Evolutionary conservation across 2,329 filamentous ascomycete species (phyloP).

Genomic region (Fusarium newnesense): DNA sequence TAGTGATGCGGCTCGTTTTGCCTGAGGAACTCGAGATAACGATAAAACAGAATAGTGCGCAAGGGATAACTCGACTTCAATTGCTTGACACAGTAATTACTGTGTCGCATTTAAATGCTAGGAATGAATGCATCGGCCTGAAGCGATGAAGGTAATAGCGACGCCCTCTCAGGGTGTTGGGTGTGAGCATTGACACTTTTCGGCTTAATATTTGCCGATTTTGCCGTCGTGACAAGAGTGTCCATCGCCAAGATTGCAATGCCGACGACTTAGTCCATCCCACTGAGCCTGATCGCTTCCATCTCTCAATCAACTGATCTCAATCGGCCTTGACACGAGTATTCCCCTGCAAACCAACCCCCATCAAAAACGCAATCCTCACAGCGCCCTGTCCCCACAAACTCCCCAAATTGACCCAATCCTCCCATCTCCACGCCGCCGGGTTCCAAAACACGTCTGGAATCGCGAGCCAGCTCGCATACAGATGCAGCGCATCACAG

Average conservation of each 20-base stretch:
- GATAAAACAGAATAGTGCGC: no score
- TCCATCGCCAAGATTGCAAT: fast-evolving
- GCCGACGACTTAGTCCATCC: neutral
- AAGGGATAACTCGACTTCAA: neutral
- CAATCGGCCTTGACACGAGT: neutral
- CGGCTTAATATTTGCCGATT: neutral
- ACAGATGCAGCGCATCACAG: slow-evolving; percentile 29
- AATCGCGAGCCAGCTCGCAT: slow-evolving; percentile 21
- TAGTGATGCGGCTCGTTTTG: no score
- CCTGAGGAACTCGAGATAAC: no score
- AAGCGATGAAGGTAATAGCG: no score
- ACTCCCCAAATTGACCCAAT: slow-evolving; percentile 34
- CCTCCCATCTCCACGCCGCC: slow-evolving; percentile 21
- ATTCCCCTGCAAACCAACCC: neutral
- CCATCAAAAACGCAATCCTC: slow-evolving; percentile 28
- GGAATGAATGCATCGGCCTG: neutral
- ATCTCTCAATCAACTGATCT: neutral
- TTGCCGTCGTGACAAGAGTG: neutral
- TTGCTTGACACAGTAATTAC: fast-evolving
- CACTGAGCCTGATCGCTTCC: neutral
- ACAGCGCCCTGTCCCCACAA: slow-evolving; percentile 29
- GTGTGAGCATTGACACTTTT: neutral
- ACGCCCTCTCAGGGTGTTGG: no score
- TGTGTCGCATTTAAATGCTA: neutral
- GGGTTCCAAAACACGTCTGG: slow-evolving; percentile 26